Conservation (phyloP, 129 eudicot species). For the Flaveria robusta region DNA sequence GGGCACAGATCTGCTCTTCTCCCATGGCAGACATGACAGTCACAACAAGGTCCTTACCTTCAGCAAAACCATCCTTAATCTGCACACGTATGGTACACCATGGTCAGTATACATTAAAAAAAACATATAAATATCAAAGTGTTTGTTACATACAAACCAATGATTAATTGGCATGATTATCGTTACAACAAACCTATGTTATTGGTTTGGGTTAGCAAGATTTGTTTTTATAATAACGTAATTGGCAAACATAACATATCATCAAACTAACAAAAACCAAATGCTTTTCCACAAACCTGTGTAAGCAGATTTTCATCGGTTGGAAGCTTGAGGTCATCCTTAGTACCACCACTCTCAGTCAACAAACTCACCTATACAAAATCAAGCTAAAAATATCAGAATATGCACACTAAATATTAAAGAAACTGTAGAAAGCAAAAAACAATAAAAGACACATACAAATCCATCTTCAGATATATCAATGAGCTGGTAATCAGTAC, state of each 20-base stretch:
- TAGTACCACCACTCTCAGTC: slow-evolving; percentile 67
- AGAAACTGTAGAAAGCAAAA: not conserved
- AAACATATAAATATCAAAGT: not conserved
- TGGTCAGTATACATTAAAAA: not conserved
- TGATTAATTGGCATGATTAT: too few species aligned
- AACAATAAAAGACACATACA: slow-evolving; percentile 30
- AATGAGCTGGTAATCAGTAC: slow-evolving; percentile 72
- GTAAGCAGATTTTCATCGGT: slow-evolving; percentile 62
- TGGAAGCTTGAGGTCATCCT: slow-evolving; percentile 78
- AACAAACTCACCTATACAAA: slow-evolving; percentile 57
- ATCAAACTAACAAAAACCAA: not conserved
- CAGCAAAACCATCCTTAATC: slow-evolving; percentile 82
- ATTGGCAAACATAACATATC: not conserved
- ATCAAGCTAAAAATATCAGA: not conserved
- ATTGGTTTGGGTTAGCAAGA: not conserved
- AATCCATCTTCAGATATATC: slow-evolving; percentile 75
- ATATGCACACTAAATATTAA: not conserved
- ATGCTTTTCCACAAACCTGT: slow-evolving; percentile 45
- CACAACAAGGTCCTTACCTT: slow-evolving; percentile 78
- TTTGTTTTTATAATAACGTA: not conserved
- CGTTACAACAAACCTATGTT: not conserved
- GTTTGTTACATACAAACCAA: too few species aligned
- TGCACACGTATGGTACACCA: slow-evolving; percentile 25
- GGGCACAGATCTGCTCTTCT: slow-evolving; percentile 77
- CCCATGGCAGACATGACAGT: slow-evolving; percentile 91